phyloP scores from a whole-genome alignment of 148 eudicot species.

The Drosera capensis region DNA sequence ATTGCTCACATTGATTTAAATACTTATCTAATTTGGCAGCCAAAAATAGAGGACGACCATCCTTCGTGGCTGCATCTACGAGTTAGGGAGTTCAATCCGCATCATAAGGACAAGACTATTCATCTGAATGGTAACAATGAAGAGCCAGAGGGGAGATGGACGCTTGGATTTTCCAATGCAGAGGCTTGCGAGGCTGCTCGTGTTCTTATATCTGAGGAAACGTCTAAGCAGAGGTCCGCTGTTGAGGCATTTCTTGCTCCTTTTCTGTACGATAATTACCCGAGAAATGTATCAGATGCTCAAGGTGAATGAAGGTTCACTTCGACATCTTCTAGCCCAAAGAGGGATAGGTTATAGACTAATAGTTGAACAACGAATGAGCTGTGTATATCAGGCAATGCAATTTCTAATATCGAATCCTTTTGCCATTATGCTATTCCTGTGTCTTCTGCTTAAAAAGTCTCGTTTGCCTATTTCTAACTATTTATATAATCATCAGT shows the following conservation, averaged over 20 bases:
- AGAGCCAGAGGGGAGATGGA: constrained; percentile 34
- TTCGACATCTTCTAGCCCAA: constrained; percentile 1
- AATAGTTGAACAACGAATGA: too few relatives aligned
- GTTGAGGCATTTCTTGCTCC: constrained; percentile 35
- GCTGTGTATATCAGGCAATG: too few relatives aligned
- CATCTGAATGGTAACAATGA: constrained; percentile 6
- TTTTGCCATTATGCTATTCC: too few relatives aligned
- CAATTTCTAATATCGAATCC: too few relatives aligned
- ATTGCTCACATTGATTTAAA: background rate
- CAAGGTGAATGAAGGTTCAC: constrained; percentile 17
- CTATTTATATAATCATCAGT: too few relatives aligned
- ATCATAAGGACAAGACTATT: constrained; percentile 10
- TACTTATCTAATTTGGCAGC: constrained; percentile 14
- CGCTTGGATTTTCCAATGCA: constrained; percentile 31
- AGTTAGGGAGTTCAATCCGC: constrained; percentile 26
- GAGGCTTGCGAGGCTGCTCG: constrained; percentile 30
- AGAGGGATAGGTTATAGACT: too few relatives aligned
- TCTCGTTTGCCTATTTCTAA: too few relatives aligned
- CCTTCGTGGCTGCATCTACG: constrained; percentile 35
- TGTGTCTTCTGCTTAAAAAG: too few relatives aligned
- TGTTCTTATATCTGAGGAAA: constrained; percentile 27
- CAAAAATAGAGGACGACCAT: constrained; percentile 25
- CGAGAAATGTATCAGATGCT: constrained; percentile 8
- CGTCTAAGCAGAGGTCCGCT: constrained; percentile 25
- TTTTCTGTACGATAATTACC: constrained; percentile 17